phyloP scores from a whole-genome alignment of 2,329 filamentous ascomycete species.

The Neophaeococcomyces mojaviensis region DNA sequence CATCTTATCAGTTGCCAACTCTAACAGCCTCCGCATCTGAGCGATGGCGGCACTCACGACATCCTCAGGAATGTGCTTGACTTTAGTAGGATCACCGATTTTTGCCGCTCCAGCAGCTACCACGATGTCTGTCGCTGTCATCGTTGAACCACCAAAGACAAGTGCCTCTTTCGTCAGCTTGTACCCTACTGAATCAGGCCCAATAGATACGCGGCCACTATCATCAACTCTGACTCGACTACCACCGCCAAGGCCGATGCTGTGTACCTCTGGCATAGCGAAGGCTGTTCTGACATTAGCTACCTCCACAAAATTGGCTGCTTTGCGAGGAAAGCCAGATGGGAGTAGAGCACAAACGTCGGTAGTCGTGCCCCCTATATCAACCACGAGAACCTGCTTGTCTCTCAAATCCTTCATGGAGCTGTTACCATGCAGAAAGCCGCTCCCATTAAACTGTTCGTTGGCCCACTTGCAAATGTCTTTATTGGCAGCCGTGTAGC shows the following conservation, averaged over 20 bases:
- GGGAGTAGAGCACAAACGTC: conserved; percentile 53
- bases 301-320: conserved; percentile 51
- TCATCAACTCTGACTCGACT: conserved; percentile 33
- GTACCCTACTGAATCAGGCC: conserved; percentile 51
- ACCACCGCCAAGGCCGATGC: conserved; percentile 52
- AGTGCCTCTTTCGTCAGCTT: conserved; percentile 41
- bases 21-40: conserved; percentile 42
- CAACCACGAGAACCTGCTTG: conserved; percentile 42
- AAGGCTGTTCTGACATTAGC: conserved; percentile 55
- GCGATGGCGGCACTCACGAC: conserved; percentile 30
- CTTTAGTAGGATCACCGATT: conserved; percentile 22
- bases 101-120: conserved; percentile 31
- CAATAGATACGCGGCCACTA: conserved; percentile 36
- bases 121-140: conserved; percentile 49
- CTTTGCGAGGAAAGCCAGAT: conserved; percentile 54
- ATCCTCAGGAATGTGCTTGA: conserved; percentile 25
- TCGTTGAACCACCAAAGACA: conserved; percentile 46
- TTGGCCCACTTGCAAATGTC: conserved; percentile 57
- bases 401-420: conserved; percentile 6
- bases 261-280: conserved; percentile 49
- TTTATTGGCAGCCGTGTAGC: conserved; percentile 52
- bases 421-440: conserved; percentile 47
- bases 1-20: conserved; percentile 48
- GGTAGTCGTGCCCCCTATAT: conserved; percentile 56
- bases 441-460: conserved; percentile 57